Evolutionary conservation across 805 yeast genomes (phyloP), one percentile per base, ranked within the genome.

Genomic region (Pichia thaimueangensis): DNA sequence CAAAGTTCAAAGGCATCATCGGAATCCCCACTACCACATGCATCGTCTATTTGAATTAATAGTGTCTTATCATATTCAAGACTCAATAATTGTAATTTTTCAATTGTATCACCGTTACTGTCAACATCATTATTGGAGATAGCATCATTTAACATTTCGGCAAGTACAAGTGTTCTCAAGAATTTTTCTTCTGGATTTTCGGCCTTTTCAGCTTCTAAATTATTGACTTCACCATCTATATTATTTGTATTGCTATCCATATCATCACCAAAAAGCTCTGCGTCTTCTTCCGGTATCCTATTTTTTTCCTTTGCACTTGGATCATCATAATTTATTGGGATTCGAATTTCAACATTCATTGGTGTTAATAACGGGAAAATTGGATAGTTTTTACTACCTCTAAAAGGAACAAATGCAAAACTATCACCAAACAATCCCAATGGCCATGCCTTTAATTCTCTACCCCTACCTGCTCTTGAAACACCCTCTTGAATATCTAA

Each of bases 361-460:
- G 95, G 91, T 43, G 88, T 69, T 0, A 96, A 84, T 39, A 93
- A 63, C 12, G 97, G 97, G 55, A 86, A 79, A 3, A 78, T 75
- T 1, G 97, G 97, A 62, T 82, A 82, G 30, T 43, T 43, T 25
- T 67, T 66, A 5, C 69, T 68, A 19, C 88, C 89, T 61, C 85
- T 83, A 47, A 86, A 73, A 17, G 86, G 71, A 40, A 87, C 71
- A 60, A 94, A 86, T 49, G 75, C 78, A 52, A 88, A 73, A 46
- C 78, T 76, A 45, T 84, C 88, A 39, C 71, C 73, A 45, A 77
- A 74, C 29, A 86, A 63, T 3, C 96, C 95, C 40, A 91, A 67
- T 19, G 97, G 97, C 97, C 97, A 88, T 51, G 82, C 80, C 41
- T 72, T 71, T 61, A 86, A 77, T 46, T 75, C 73, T 39, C 72